Evolutionary conservation across 345 rosid genomes (phyloP).

Genomic region (Pistacia atlantica): DNA sequence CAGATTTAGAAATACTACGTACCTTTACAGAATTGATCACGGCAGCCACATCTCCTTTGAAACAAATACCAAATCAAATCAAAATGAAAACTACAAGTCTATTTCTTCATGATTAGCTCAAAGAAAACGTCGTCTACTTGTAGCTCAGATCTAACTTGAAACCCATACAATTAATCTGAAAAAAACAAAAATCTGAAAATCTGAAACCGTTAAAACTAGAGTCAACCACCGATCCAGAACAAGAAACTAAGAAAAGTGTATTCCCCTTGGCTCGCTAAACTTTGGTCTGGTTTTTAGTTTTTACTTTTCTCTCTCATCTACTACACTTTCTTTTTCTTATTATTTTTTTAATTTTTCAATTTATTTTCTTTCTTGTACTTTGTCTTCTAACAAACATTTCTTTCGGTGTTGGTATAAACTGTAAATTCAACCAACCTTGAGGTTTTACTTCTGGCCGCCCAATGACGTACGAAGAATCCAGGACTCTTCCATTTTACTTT

Average conservation of each 20-base stretch:
- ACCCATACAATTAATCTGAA: background rate
- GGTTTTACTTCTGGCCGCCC: conserved; percentile 51
- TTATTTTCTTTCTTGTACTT: conserved; percentile 5
- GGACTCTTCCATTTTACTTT: conserved; percentile 39
- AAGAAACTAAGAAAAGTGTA: conserved; percentile 16
- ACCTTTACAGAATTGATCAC: conserved; percentile 22
- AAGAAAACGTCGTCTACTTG: too few relatives aligned
- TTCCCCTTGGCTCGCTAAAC: conserved; percentile 5
- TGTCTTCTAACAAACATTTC: conserved; percentile 34
- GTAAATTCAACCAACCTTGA: conserved; percentile 47
- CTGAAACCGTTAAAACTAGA: background rate
- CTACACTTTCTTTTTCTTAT: background rate
- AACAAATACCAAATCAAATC: background rate
- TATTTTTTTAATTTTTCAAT: conserved; percentile 18
- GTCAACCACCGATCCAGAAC: conserved; percentile 17
- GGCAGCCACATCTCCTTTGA: conserved; percentile 16
- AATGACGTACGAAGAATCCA: conserved; percentile 63
- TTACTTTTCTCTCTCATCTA: conserved; percentile 16
- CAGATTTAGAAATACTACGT: background rate
- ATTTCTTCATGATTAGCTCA: too few relatives aligned
- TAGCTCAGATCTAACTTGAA: conserved; percentile 18
- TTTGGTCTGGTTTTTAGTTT: conserved; percentile 19
- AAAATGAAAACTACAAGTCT: background rate
- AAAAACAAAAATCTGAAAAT: background rate
- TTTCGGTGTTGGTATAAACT: conserved; percentile 47